A percentile compares a stretch with the other conserved stretches of the same genome.
Evolutionary conservation across 805 yeast species (phyloP).

Genomic region (Saccharomycopsis fermentans): DNA sequence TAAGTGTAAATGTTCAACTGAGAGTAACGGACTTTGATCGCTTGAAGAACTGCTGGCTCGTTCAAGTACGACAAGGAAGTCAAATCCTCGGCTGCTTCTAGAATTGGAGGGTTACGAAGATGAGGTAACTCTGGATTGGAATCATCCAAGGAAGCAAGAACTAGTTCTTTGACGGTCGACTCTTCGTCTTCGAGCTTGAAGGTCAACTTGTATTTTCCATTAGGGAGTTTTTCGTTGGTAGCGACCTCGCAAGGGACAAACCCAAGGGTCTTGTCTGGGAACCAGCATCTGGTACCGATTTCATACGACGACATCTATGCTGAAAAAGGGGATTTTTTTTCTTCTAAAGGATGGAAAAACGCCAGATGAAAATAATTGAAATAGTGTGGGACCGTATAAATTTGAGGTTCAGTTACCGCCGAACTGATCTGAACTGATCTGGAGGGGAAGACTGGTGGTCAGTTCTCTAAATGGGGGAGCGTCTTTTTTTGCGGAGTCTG

Average conservation of each 20-base stretch:
- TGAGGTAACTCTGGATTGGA: constrained; percentile 55
- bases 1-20: constrained; percentile 90
- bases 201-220: constrained; percentile 37
- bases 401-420: too few species aligned
- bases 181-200: constrained; percentile 41
- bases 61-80: constrained; percentile 86
- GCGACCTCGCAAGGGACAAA: constrained; percentile 65
- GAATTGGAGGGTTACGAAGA: constrained; percentile 80
- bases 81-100: constrained; percentile 90
- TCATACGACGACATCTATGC: constrained; percentile 20
- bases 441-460: too few species aligned
- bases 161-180: constrained; percentile 9
- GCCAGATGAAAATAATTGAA: too few species aligned
- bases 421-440: too few species aligned
- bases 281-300: constrained; percentile 59
- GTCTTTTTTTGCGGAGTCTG: too few species aligned
- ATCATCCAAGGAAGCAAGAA: constrained; percentile 31
- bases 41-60: constrained; percentile 94
- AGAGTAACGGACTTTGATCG: constrained; percentile 79
- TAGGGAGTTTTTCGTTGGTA: constrained; percentile 30
- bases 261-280: constrained; percentile 61
- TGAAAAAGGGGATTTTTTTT: too few species aligned
- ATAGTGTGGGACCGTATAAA: too few species aligned
- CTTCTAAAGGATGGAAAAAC: too few species aligned
- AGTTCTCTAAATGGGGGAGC: too few species aligned